Conservation (phyloP, 768 basidiomycete species). For the Paxillus rubicundulus region DNA sequence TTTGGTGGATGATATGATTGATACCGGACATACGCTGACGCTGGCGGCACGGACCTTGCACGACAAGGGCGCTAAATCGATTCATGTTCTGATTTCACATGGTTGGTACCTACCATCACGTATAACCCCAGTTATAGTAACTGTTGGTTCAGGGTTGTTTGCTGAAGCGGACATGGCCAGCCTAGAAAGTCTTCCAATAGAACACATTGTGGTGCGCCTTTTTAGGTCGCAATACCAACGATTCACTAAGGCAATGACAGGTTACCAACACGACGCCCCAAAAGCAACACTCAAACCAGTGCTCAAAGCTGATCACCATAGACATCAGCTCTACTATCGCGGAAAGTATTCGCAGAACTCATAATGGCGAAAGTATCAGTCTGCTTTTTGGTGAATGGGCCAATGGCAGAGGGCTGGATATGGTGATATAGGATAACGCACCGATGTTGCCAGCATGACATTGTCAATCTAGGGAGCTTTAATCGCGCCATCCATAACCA, state of each 20-base stretch:
- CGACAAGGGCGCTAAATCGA: slow-evolving; percentile 84
- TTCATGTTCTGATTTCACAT: slow-evolving; percentile 90
- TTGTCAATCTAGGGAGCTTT: no score
- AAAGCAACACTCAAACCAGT: slow-evolving; percentile 55
- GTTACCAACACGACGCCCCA: slow-evolving; percentile 97
- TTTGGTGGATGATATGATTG: slow-evolving; percentile 98
- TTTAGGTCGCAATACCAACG: background rate
- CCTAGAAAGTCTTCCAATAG: slow-evolving; percentile 71
- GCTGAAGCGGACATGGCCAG: slow-evolving; percentile 70
- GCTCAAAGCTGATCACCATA: slow-evolving; percentile 80
- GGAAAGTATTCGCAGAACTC: slow-evolving; percentile 92
- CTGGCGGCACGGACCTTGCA: slow-evolving; percentile 82
- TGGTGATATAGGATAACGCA: slow-evolving; percentile 15
- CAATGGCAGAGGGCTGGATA: slow-evolving; percentile 38
- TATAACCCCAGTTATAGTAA: slow-evolving; percentile 5
- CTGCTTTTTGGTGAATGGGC: slow-evolving; percentile 84
- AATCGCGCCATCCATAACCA: no score
- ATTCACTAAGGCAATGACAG: slow-evolving; percentile 35
- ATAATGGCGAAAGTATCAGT: slow-evolving; percentile 92
- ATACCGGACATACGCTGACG: slow-evolving; percentile 86
- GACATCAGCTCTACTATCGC: slow-evolving; percentile 92
- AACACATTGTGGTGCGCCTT: slow-evolving; percentile 75
- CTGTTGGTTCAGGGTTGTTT: slow-evolving; percentile 56
- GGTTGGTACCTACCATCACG: slow-evolving; percentile 45
- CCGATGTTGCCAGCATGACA: background rate